A percentile compares a stretch with the other conserved stretches of the same genome.
These are phyloP conservation scores for Amaranthus tricolor DNA, from an alignment of 179 eudicot genomes.

Conservation along the genomic window DNA sequence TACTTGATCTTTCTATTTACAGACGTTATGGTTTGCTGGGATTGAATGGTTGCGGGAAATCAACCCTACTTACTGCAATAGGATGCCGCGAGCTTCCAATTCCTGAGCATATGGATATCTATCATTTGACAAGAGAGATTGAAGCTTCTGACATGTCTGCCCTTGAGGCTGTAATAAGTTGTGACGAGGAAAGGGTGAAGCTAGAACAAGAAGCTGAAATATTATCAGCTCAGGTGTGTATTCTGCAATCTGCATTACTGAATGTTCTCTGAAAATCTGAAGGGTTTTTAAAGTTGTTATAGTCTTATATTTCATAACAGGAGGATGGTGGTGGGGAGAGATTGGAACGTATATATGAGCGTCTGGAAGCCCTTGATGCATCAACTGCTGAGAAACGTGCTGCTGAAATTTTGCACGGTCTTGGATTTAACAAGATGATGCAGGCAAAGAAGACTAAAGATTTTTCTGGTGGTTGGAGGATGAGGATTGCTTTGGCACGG, in stretches of 20 bases:
- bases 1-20: constrained; percentile 3
- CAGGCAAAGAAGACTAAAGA: constrained; percentile 90
- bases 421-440: constrained; percentile 85
- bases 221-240: constrained; percentile 69
- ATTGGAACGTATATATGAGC: constrained; percentile 86
- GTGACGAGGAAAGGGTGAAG: constrained; percentile 84
- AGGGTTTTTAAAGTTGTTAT: constrained; percentile 2
- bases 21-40: constrained; percentile 98
- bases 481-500: constrained; percentile 95
- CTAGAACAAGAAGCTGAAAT: constrained; percentile 85
- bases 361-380: constrained; percentile 91
- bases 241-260: neutral
- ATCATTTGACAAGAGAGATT: constrained; percentile 80
- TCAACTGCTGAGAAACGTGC: constrained; percentile 98
- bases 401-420: constrained; percentile 91
- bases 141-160: constrained; percentile 98
- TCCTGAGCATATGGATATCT: constrained; percentile 98
- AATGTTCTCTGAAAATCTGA: neutral
- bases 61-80: constrained; percentile 86
- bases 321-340: constrained; percentile 97
- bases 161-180: constrained; percentile 81
- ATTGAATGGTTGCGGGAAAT: constrained; percentile 94
- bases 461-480: constrained; percentile 99
- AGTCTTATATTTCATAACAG: constrained; percentile 30
- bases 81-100: constrained; percentile 93